Evolutionary conservation across 495 filamentous ascomycete species (phyloP).

Genomic region (Staphylotrichum longicolle): DNA sequence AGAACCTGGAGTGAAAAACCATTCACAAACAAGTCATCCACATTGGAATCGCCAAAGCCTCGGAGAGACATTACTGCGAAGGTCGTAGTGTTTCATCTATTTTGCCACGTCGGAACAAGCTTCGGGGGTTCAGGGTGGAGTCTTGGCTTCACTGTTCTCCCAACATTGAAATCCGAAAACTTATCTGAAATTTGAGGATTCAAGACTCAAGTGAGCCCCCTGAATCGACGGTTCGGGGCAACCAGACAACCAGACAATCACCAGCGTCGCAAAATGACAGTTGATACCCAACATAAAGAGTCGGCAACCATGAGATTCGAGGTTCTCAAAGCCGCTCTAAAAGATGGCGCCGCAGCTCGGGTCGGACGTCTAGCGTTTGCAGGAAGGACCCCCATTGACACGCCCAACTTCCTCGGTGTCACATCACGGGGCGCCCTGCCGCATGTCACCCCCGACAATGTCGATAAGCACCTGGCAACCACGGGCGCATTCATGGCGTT

Average conservation of each 20-base stretch:
- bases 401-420: slow-evolving; percentile 75
- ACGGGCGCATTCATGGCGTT: slow-evolving; percentile 74
- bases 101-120: too few species aligned
- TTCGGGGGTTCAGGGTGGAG: too few species aligned
- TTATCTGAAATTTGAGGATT: too few species aligned
- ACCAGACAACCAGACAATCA: slow-evolving; percentile 1
- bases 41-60: too few species aligned
- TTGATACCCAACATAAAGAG: slow-evolving; percentile 15
- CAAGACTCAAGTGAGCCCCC: not conserved
- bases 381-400: slow-evolving; percentile 61
- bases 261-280: slow-evolving; percentile 20
- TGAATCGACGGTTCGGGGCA: not conserved
- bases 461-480: slow-evolving; percentile 61
- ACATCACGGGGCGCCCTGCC: slow-evolving; percentile 81
- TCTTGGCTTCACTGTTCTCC: too few species aligned
- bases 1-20: too few species aligned
- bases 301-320: slow-evolving; percentile 40
- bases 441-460: slow-evolving; percentile 83
- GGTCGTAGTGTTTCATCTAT: too few species aligned
- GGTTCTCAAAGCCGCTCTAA: slow-evolving; percentile 37
- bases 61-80: too few species aligned
- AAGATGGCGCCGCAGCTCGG: slow-evolving; percentile 42
- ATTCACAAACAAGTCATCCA: too few species aligned
- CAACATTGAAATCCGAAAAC: too few species aligned
- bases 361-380: slow-evolving; percentile 62